phyloP scores from a whole-genome alignment of 441 rosid genomes.

The Pelargonium australe region DNA sequence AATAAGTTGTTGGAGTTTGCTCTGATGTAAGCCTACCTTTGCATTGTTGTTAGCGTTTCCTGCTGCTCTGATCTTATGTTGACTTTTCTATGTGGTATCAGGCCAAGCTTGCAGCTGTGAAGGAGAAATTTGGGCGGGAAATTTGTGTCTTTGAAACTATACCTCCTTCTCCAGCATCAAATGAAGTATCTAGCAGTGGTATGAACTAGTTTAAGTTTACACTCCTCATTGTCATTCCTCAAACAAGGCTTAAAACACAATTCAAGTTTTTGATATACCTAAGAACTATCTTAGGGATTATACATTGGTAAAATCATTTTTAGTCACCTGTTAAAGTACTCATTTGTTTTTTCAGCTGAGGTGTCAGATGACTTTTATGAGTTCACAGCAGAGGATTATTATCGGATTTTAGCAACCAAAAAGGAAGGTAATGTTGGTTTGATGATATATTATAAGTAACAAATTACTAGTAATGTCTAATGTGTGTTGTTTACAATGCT shows the following conservation, averaged over 20 bases:
- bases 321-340: background rate
- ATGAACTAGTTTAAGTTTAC: background rate
- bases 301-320: background rate
- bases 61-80: background rate
- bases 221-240: background rate
- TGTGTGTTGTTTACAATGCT: background rate
- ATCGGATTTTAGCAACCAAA: conserved; percentile 44
- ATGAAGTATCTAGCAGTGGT: conserved; percentile 42
- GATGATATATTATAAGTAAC: background rate
- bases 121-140: conserved; percentile 69
- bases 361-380: conserved; percentile 76
- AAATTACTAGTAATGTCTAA: background rate
- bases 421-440: conserved; percentile 44
- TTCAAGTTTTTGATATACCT: conserved; percentile 4
- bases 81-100: conserved; percentile 19
- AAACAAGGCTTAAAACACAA: background rate
- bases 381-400: conserved; percentile 75
- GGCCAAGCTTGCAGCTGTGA: conserved; percentile 53
- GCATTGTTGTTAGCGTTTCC: background rate
- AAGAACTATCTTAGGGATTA: background rate
- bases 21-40: background rate
- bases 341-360: conserved; percentile 31
- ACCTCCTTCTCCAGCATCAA: conserved; percentile 32
- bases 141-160: conserved; percentile 68
- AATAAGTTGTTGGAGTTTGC: background rate